A percentile compares a stretch with the other conserved stretches of the same genome.
Evolutionary conservation across 192 early-diverging fungal species (phyloP).

Genomic region (Backusella psychrophila): DNA sequence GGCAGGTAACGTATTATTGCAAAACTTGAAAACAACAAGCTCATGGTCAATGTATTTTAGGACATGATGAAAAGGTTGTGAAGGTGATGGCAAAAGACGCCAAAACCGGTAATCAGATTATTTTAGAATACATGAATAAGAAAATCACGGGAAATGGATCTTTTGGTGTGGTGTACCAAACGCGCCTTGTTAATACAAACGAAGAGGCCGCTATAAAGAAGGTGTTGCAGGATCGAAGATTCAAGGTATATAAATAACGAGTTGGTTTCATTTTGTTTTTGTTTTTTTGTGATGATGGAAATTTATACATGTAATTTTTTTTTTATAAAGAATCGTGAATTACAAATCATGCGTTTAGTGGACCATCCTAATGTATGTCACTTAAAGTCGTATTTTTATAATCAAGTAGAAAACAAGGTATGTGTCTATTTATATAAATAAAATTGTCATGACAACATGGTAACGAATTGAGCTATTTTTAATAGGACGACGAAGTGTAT

Average conservation of each 20-base stretch:
- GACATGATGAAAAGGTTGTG: slow-evolving; percentile 36
- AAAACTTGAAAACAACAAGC: neutral
- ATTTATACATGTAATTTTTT: neutral
- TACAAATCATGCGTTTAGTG: slow-evolving; percentile 94
- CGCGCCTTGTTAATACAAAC: slow-evolving; percentile 75
- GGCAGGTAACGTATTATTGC: neutral
- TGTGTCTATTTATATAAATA: neutral
- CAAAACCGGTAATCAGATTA: slow-evolving; percentile 77
- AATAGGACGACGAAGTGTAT: slow-evolving; percentile 88
- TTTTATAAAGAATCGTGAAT: slow-evolving; percentile 68
- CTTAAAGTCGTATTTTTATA: slow-evolving; percentile 93
- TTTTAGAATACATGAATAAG: slow-evolving; percentile 87
- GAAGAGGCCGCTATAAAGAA: slow-evolving; percentile 96
- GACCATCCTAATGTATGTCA: slow-evolving; percentile 92
- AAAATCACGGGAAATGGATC: slow-evolving; percentile 96
- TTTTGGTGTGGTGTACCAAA: slow-evolving; percentile 97
- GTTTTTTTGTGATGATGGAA: neutral
- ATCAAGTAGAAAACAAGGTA: slow-evolving; percentile 82
- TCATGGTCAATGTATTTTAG: neutral
- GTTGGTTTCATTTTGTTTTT: neutral
- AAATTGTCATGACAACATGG: neutral
- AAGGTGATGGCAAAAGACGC: slow-evolving; percentile 84
- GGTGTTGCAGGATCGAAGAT: slow-evolving; percentile 96
- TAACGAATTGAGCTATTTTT: too few relatives aligned
- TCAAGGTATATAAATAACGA: slow-evolving; percentile 68